Conservation (phyloP, 1,139 yeast genomes). For the Geotrichum candidum region DNA sequence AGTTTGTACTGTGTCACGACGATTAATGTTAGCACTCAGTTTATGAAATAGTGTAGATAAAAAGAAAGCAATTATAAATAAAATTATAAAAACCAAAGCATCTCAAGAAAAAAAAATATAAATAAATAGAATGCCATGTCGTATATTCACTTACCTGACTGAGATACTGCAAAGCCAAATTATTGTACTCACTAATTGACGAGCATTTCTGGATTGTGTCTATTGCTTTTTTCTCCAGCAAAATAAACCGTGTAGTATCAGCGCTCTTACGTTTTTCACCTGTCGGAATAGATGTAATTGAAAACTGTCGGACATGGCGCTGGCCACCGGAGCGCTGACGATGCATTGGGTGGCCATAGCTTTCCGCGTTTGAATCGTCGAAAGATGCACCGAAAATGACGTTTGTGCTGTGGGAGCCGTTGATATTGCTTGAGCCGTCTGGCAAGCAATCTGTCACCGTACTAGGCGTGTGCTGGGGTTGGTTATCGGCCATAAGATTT, state of each 20-base stretch:
- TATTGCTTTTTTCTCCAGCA: conserved; percentile 13
- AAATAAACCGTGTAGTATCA: conserved; percentile 4
- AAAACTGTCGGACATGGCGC: conserved; percentile 13
- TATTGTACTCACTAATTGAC: conserved; percentile 3
- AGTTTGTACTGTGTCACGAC: conserved; percentile 5
- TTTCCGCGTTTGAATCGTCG: not conserved
- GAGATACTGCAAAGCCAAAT: not conserved
- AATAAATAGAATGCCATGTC: not conserved
- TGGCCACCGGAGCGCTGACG: not conserved
- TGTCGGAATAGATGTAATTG: conserved; percentile 9
- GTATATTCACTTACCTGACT: conserved; percentile 1
- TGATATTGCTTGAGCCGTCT: not conserved
- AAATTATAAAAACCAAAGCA: not conserved
- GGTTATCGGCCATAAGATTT: not conserved
- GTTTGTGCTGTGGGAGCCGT: not conserved
- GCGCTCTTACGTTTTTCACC: not conserved
- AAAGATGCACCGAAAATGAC: not conserved
- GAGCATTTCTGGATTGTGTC: conserved; percentile 8
- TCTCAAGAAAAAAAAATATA: not conserved
- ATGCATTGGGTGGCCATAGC: not conserved
- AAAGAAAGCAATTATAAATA: not conserved
- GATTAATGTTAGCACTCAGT: not conserved
- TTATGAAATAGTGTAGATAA: not conserved
- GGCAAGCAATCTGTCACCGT: not conserved
- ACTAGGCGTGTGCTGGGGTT: not conserved